Evolutionary conservation across 352 stramenopile genomes (phyloP), one percentile per base, ranked within the genome.

Genomic region (Phytopythium litorale): DNA sequence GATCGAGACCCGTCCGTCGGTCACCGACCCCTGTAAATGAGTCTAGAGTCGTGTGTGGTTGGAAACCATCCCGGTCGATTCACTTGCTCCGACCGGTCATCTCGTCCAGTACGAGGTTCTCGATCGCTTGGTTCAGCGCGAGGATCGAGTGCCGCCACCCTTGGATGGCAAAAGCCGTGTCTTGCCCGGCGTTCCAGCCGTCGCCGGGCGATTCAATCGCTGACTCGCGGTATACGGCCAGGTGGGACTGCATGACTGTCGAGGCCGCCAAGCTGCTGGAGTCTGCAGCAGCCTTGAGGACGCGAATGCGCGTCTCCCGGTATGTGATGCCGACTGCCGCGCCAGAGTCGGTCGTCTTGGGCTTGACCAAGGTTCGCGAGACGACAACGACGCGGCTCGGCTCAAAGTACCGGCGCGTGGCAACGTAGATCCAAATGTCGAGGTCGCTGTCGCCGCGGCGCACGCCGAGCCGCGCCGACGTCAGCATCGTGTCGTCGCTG

Each of bases 101-200:
- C 6, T 73, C 69, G 18, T 80, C 66, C 30, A 83, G 68, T 11
- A 83, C 38, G 7, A 83, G 59, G 46, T 83, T 83, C 52, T 83
- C 75, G 28, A 80, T 73, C 38, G 76, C 71, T 43, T 77, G 72
- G 55, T 73, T 75, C 40, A 70, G 78, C 33, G 65, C 67, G n/a
- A 65, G n/a, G 28, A 71, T 52, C 13, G 62, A 64, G 3, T 37
- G 57, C 2, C 71, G 61, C 69, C 66, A 69, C 50, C 74, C 64
- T 55, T 82, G 52, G 18, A 64, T 65, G 0, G 68, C 68, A 19
- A 61, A 53, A 0, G 51, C 62, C 7, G 57, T 72, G 18, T 33
- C 68, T 42, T 75, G 52, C 23, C 71, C 68, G 4, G 70, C 58
- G 38, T 19, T 49, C 53, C 53, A 58, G 35, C 53, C 53, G 15